These are phyloP conservation scores for Coprinopsis cinerea DNA, from an alignment of 768 basidiomycete species.

Conservation along the genomic window DNA sequence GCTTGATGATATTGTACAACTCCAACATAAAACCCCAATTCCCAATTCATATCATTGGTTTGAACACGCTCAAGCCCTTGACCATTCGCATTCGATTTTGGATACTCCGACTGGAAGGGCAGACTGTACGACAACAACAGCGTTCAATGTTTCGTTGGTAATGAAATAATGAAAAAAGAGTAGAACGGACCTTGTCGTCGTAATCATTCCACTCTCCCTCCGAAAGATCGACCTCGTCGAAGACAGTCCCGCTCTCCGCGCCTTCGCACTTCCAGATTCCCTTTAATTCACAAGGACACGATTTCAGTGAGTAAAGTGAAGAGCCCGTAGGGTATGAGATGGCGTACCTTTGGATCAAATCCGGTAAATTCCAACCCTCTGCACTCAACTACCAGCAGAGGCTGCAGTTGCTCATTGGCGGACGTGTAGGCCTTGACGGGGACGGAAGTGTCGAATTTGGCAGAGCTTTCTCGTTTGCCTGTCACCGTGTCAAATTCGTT, in stretches of 20 bases:
- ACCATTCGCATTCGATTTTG: conserved; percentile 60
- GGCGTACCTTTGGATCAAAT: conserved; percentile 66
- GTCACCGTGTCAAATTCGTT: not conserved
- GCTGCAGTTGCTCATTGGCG: conserved; percentile 57
- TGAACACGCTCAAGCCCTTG: conserved; percentile 59
- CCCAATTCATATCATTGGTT: too few relatives aligned
- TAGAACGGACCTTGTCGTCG: conserved; percentile 72
- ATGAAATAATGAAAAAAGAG: not conserved
- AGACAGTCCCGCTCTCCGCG: conserved; percentile 40
- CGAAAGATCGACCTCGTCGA: conserved; percentile 59
- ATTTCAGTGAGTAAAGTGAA: not conserved
- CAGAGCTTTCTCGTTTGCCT: conserved; percentile 77
- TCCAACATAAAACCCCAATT: too few relatives aligned
- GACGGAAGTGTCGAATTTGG: conserved; percentile 60
- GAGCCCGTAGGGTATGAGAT: not conserved
- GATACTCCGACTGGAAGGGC: conserved; percentile 67
- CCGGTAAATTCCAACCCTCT: conserved; percentile 77
- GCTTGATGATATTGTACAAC: too few relatives aligned
- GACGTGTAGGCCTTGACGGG: conserved; percentile 49
- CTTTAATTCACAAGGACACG: conserved; percentile 28
- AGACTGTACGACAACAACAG: conserved; percentile 38
- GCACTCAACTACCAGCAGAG: conserved; percentile 73
- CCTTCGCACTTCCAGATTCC: conserved; percentile 79
- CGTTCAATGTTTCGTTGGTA: too few relatives aligned
- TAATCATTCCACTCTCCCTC: conserved; percentile 83